These are phyloP conservation scores for Teratosphaeria pseudoeucalypti DNA, from an alignment of 2,329 filamentous ascomycete genomes.

Conservation along the genomic window DNA sequence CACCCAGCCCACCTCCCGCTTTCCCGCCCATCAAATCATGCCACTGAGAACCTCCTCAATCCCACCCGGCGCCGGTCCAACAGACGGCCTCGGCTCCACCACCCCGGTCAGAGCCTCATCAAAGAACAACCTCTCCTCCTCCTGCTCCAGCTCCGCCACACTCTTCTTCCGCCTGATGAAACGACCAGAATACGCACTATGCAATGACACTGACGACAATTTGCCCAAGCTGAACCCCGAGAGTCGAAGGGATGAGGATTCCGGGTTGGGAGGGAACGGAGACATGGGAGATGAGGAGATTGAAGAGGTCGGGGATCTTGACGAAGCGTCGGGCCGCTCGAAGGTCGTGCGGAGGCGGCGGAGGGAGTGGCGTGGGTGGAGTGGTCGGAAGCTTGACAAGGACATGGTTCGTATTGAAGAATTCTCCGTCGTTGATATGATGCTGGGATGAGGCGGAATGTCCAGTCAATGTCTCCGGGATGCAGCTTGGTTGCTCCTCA, in stretches of 20 bases:
- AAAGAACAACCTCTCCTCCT: conserved; percentile 18
- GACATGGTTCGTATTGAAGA: conserved; percentile 6
- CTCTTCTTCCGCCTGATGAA: conserved; percentile 22
- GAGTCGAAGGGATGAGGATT: conserved; percentile 8
- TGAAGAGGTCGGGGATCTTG: conserved; percentile 1
- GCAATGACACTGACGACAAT: conserved; percentile 9
- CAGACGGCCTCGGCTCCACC: conserved; percentile 22
- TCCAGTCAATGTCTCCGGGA: background rate
- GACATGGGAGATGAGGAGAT: conserved; percentile 8
- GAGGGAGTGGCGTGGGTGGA: conserved; percentile 17
- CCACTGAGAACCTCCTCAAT: conserved; percentile 25
- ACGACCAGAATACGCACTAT: conserved; percentile 1
- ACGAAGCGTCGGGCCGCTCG: conserved; percentile 1
- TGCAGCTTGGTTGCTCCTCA: background rate
- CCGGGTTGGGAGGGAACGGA: conserved; percentile 9
- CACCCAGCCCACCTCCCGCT: background rate
- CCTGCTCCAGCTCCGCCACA: conserved; percentile 21
- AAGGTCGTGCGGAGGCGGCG: conserved; percentile 20
- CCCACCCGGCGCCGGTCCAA: conserved; percentile 15
- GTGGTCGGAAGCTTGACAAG: conserved; percentile 4
- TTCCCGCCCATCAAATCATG: conserved; percentile 6
- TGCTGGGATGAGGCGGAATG: background rate
- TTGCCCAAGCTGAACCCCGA: conserved; percentile 15
- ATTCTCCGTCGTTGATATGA: background rate
- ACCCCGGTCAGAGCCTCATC: conserved; percentile 14